These are phyloP conservation scores for Pelargonium australe DNA, from an alignment of 441 rosid genomes.

Conservation along the genomic window DNA sequence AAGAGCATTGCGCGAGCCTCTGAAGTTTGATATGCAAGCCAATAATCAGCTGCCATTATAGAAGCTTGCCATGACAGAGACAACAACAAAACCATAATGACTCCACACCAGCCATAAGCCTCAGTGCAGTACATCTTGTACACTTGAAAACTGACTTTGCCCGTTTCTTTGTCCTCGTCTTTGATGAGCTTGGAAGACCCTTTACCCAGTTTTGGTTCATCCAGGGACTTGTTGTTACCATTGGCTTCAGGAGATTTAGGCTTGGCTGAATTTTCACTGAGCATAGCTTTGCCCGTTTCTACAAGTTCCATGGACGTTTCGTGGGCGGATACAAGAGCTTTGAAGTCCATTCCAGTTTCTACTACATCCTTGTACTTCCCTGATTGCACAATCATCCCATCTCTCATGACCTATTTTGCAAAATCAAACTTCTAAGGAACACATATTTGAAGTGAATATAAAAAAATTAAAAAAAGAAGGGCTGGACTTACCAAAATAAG, in stretches of 20 bases:
- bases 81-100: constrained; percentile 40
- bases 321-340: constrained; percentile 76
- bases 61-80: constrained; percentile 78
- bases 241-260: constrained; percentile 28
- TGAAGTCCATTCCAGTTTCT: constrained; percentile 57
- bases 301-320: constrained; percentile 62
- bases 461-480: no score
- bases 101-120: constrained; percentile 99
- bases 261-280: constrained; percentile 34
- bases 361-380: constrained; percentile 64
- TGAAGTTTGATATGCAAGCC: constrained; percentile 90
- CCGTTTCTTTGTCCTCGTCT: constrained; percentile 82
- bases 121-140: constrained; percentile 73
- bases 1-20: constrained; percentile 42
- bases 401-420: constrained; percentile 55
- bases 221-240: constrained; percentile 41
- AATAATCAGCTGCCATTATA: constrained; percentile 81
- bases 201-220: constrained; percentile 40
- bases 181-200: constrained; percentile 71
- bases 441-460: not conserved
- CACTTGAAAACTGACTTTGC: constrained; percentile 60
- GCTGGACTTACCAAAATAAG: constrained; percentile 48
- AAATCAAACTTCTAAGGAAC: not conserved
- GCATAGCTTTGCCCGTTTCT: constrained; percentile 13
- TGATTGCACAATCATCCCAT: constrained; percentile 54